These are phyloP conservation scores for Lophiostoma macrostomum DNA, from an alignment of 495 filamentous ascomycete species.

Conservation along the genomic window DNA sequence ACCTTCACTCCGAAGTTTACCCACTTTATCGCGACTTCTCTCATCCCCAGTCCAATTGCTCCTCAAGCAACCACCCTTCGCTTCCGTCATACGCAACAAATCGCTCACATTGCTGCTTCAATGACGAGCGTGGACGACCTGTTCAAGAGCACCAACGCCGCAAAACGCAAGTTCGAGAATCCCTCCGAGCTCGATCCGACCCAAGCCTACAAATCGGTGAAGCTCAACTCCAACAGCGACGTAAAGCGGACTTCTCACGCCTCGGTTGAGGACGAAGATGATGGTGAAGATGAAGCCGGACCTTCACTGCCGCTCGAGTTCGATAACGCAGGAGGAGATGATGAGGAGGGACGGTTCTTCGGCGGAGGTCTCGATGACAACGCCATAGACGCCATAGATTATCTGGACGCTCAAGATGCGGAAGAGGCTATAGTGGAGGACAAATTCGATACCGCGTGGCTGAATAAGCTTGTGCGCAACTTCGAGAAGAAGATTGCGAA, in stretches of 20 bases:
- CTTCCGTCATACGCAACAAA: no score
- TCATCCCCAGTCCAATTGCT: no score
- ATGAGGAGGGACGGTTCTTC: conserved; percentile 93
- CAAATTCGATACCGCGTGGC: conserved; percentile 80
- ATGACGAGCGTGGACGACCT: conserved; percentile 47
- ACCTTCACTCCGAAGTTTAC: no score
- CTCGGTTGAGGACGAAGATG: conserved; percentile 58
- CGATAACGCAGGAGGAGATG: conserved; percentile 63
- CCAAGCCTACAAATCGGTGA: conserved; percentile 82
- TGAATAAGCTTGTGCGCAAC: conserved; percentile 73
- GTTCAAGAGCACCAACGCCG: conserved; percentile 41
- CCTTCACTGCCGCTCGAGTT: conserved; percentile 62
- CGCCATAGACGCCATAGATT: conserved; percentile 85
- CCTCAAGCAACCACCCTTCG: no score
- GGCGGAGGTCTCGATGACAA: conserved; percentile 81
- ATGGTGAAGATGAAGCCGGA: conserved; percentile 61
- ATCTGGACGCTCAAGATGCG: conserved; percentile 67
- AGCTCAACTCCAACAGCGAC: conserved; percentile 60
- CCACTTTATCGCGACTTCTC: no score
- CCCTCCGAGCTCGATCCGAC: conserved; percentile 32
- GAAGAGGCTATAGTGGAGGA: conserved; percentile 59
- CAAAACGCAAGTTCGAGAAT: conserved; percentile 44
- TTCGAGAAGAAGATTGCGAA: conserved; percentile 90
- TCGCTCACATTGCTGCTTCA: no score
- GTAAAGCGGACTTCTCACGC: conserved; percentile 60